A percentile compares a stretch with the other conserved stretches of the same genome.
Conservation (phyloP, 108 stramenopile genomes). For the Craspedostauros australis region DNA sequence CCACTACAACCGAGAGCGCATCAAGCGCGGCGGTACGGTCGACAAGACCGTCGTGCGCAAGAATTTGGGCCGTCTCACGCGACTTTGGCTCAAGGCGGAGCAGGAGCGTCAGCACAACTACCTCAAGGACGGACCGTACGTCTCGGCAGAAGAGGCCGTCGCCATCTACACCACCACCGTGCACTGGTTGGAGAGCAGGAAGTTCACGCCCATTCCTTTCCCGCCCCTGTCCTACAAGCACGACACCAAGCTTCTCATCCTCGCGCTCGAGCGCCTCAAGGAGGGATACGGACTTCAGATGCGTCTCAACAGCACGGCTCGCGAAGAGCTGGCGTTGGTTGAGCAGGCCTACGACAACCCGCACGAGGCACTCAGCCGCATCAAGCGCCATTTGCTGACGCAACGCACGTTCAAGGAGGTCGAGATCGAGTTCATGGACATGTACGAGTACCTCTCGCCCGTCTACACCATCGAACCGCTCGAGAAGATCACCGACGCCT, state of each 20-base stretch:
- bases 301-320: conserved; percentile 90
- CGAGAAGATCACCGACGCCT: conserved; percentile 99
- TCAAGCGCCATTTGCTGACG: conserved; percentile 97
- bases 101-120: conserved; percentile 99
- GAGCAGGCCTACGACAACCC: conserved; percentile 99
- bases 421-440: conserved; percentile 98
- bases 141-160: conserved; percentile 98
- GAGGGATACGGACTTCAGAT: conserved; percentile 92
- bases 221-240: conserved; percentile 99
- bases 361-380: conserved; percentile 96
- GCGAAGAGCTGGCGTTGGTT: conserved; percentile 97
- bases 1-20: conserved; percentile 98
- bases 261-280: conserved; percentile 98
- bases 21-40: conserved; percentile 98
- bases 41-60: conserved; percentile 99
- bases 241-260: conserved; percentile 99
- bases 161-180: conserved; percentile 99
- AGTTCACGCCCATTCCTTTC: conserved; percentile 98
- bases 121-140: conserved; percentile 97
- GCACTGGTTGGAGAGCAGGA: conserved; percentile 98
- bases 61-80: conserved; percentile 96
- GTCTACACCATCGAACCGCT: conserved; percentile 97
- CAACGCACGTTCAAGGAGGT: conserved; percentile 99
- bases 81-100: conserved; percentile 99
- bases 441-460: conserved; percentile 95